phyloP scores from a whole-genome alignment of 805 yeast species.

The Saccharomyces mikatae region DNA sequence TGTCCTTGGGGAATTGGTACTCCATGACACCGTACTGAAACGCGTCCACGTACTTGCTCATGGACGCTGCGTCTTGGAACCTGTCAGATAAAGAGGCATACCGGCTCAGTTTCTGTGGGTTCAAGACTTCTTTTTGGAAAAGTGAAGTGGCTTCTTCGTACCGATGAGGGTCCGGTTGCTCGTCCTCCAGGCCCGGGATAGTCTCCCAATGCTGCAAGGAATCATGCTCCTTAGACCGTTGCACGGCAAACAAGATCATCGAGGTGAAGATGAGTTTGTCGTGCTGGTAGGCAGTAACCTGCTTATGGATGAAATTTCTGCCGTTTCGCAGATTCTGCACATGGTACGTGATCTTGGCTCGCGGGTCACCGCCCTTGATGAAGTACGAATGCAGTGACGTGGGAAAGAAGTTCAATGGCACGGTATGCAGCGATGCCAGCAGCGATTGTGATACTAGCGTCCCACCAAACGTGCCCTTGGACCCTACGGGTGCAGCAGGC shows the following conservation, averaged over 20 bases:
- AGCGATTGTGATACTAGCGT: slow-evolving; percentile 59
- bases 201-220: slow-evolving; percentile 19
- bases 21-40: slow-evolving; percentile 28
- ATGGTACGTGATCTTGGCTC: slow-evolving; percentile 41
- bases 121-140: slow-evolving; percentile 13
- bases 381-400: slow-evolving; percentile 58
- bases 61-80: slow-evolving; percentile 3
- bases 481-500: slow-evolving; percentile 39
- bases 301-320: slow-evolving; percentile 43
- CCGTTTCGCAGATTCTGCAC: slow-evolving; percentile 49
- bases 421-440: slow-evolving; percentile 48
- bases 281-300: slow-evolving; percentile 48
- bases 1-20: slow-evolving; percentile 32
- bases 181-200: slow-evolving; percentile 26
- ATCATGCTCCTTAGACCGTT: slow-evolving; percentile 7
- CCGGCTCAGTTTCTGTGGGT: slow-evolving; percentile 5
- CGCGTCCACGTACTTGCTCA: slow-evolving; percentile 25
- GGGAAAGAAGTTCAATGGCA: slow-evolving; percentile 43
- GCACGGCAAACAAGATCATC: slow-evolving; percentile 38
- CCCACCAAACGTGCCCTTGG: slow-evolving; percentile 68
- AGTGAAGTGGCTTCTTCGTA: slow-evolving; percentile 16
- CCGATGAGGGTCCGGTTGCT: slow-evolving; percentile 31
- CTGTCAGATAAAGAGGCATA: slow-evolving; percentile 5
- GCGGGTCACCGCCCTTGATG: slow-evolving; percentile 44
- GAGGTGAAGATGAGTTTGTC: slow-evolving; percentile 45